These are phyloP conservation scores for Debaryomyces fabryi DNA, from an alignment of 1,139 yeast genomes.

Conservation along the genomic window DNA sequence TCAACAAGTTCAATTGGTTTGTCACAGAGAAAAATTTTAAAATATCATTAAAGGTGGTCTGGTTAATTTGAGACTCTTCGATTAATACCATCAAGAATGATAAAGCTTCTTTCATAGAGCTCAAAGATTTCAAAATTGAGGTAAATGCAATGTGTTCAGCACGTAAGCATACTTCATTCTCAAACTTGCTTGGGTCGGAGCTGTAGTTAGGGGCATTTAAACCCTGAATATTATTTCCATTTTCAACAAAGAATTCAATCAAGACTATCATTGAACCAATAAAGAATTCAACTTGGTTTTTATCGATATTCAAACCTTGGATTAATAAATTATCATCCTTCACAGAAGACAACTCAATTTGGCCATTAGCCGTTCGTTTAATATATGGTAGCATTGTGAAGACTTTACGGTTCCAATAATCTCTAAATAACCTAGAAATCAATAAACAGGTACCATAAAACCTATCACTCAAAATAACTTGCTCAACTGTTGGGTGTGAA, in stretches of 20 bases:
- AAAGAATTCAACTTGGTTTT: slow-evolving; percentile 62
- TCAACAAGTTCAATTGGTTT: slow-evolving; percentile 67
- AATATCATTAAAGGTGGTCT: slow-evolving; percentile 56
- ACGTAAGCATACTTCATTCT: slow-evolving; percentile 72
- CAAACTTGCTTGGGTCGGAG: slow-evolving; percentile 50
- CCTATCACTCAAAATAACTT: slow-evolving; percentile 85
- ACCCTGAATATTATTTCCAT: slow-evolving; percentile 67
- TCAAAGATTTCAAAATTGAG: slow-evolving; percentile 72
- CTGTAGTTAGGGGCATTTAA: slow-evolving; percentile 53
- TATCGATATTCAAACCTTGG: slow-evolving; percentile 51
- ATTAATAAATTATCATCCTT: slow-evolving; percentile 50
- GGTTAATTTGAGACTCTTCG: slow-evolving; percentile 65
- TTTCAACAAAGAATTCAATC: slow-evolving; percentile 57
- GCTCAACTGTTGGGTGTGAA: slow-evolving; percentile 53
- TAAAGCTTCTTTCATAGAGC: slow-evolving; percentile 84
- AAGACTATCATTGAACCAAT: slow-evolving; percentile 67
- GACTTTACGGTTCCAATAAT: slow-evolving; percentile 75
- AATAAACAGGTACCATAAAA: slow-evolving; percentile 89
- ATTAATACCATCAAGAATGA: slow-evolving; percentile 81
- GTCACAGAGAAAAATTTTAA: slow-evolving; percentile 68
- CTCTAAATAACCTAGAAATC: slow-evolving; percentile 74
- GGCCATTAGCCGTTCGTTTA: slow-evolving; percentile 43
- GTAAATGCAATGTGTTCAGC: slow-evolving; percentile 92
- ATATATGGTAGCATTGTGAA: slow-evolving; percentile 53
- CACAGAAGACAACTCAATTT: slow-evolving; percentile 44